Evolutionary conservation across 1,284 basidiomycete genomes (phyloP).

Genomic region (Austroboletus niveus): DNA sequence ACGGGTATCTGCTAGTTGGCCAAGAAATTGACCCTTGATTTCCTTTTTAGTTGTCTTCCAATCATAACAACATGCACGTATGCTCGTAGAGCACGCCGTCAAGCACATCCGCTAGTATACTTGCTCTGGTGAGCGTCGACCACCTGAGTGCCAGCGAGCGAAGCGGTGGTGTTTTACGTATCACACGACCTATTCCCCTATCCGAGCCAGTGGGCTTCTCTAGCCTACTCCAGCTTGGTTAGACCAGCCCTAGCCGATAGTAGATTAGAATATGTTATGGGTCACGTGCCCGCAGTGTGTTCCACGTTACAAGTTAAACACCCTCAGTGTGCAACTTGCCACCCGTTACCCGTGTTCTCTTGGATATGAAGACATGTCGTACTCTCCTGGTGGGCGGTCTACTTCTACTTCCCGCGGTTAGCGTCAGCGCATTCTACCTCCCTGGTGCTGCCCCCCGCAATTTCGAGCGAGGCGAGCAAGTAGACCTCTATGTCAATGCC

Average conservation of each 20-base stretch:
- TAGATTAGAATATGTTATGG: neutral
- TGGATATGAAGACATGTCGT: conserved; percentile 20
- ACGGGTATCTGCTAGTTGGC: too few species aligned
- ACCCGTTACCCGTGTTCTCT: neutral
- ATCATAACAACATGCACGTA: too few species aligned
- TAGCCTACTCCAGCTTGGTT: neutral
- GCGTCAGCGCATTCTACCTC: conserved; percentile 59
- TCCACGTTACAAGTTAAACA: conserved; percentile 13
- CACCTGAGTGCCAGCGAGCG: too few species aligned
- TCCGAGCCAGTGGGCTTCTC: neutral
- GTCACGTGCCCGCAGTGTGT: conserved; percentile 16
- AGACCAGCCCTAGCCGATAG: neutral
- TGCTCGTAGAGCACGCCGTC: too few species aligned
- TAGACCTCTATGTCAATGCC: conserved; percentile 82
- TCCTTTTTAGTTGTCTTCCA: too few species aligned
- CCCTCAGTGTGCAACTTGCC: neutral
- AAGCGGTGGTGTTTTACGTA: too few species aligned
- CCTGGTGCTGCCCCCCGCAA: conserved; percentile 80
- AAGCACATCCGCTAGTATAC: too few species aligned
- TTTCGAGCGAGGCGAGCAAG: conserved; percentile 67
- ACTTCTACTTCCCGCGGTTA: conserved; percentile 18
- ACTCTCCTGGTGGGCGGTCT: conserved; percentile 13
- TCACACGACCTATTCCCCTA: too few species aligned
- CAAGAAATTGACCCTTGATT: too few species aligned
- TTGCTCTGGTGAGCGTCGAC: too few species aligned